Evolutionary conservation across 345 rosid species (phyloP).

Genomic region (Geranium rotundifolium): DNA sequence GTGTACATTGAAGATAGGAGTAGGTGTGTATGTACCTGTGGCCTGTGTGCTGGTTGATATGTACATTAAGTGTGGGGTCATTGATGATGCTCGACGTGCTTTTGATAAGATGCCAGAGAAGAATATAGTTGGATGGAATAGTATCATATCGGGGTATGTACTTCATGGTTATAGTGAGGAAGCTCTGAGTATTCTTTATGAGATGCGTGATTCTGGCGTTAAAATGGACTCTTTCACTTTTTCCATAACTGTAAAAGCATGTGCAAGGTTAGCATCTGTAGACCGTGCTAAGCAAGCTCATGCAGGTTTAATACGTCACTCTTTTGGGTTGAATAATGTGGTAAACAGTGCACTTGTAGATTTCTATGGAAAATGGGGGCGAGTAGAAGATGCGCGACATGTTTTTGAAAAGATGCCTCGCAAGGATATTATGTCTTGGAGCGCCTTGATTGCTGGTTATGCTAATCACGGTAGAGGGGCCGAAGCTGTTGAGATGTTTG

Average conservation of each 20-base stretch:
- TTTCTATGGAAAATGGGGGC: not conserved
- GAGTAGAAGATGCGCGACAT: not conserved
- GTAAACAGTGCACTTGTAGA: not conserved
- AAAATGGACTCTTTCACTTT: constrained; percentile 21
- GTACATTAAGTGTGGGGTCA: constrained; percentile 81
- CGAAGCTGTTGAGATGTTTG: not conserved
- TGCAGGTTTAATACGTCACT: not conserved
- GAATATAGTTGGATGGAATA: constrained; percentile 78
- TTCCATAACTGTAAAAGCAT: constrained; percentile 7
- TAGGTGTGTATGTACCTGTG: constrained; percentile 61
- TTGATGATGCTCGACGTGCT: constrained; percentile 43
- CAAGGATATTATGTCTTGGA: not conserved
- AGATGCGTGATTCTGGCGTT: constrained; percentile 37
- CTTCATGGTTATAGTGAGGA: constrained; percentile 73
- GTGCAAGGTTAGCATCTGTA: not conserved
- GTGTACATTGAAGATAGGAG: constrained; percentile 60
- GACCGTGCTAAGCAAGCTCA: not conserved
- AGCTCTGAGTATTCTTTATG: constrained; percentile 43
- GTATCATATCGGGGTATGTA: constrained; percentile 74
- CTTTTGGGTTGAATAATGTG: not conserved
- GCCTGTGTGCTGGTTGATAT: constrained; percentile 64
- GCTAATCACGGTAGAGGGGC: not conserved
- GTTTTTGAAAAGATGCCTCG: not conserved
- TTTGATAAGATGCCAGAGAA: constrained; percentile 48
- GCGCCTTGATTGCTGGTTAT: not conserved